Evolutionary conservation across 768 basidiomycete genomes (phyloP), one percentile per base, ranked within the genome.

Genomic region (Suillus occidentalis): DNA sequence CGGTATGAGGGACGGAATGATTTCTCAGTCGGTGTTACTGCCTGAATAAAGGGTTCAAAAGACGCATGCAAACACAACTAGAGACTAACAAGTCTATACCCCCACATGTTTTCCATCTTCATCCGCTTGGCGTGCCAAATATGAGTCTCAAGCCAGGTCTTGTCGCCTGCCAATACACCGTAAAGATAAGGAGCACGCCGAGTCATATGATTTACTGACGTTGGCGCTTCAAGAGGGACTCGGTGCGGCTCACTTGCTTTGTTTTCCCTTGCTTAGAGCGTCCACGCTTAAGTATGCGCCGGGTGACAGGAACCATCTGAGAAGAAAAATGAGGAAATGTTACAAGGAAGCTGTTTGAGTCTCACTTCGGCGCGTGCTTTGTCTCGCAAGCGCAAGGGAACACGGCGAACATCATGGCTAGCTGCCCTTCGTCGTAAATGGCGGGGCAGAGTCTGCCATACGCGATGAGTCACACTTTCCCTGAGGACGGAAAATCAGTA

Each of bases 71-170:
- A 43, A 63, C 60, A 28, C 37, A 50, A 25, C 45, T 37, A 47
- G 34, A n/a, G 53, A 72, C 84, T 25, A 36, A 94, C 95, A 62
- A 99, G 80, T 69, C 94, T 84, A 74, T 94, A 94, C 0, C 94
- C 94, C 95, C 95, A 99, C 76, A 92, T 83, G 67, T 88, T 89
- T 69, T 89, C 84, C 97, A 99, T 98, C 66, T 90, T 87, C 89
- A 97, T 97, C 7, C 97, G 87, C 77, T 98, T 99, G 1, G 95
- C 92, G 71, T 98, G 97, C 94, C 95, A 99, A 22, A 99, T 77
- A 74, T 99, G 97, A 6, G 95, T 97, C 73, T 97, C 94, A 0
- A 99, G 86, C 97, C 97, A 99, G 14, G 84, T 80, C 75, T 98
- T 98, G 68, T 92, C 84, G 37, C 82, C 96, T 97, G 67, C 2